Base-by-base conservation (phyloP, 1,139 yeast species). In the Nadsonia starkeyi-henricii region DNA sequence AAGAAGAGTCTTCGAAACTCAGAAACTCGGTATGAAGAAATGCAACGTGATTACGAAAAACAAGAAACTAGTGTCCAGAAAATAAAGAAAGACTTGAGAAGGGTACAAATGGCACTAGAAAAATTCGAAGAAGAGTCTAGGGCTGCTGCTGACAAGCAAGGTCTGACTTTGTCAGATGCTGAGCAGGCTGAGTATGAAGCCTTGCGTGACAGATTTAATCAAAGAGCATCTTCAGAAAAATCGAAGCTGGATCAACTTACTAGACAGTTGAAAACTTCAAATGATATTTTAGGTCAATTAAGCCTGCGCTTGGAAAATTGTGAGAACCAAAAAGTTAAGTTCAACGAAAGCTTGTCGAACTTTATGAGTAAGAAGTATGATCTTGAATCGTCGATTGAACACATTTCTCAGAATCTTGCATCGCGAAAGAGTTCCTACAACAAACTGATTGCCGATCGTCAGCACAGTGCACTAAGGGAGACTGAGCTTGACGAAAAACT, bases 401-500 rank as follows among this genome's bases (percentile, higher is more conserved):
- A 51, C 28, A 41, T 53, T 12, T 54, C 58, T 57, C 74, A 67
- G 66, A 78, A 67, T 56, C 64, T 56, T 55, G 72, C 64, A 51
- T 63, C 66, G 43, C 70, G 70, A 44, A 62, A 64, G 3, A 58
- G 81, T 7, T 66, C 75, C 17, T 33, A 33, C 39, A 33, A 33
- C 12, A 33, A 33, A 33, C 39, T 33, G 17, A 33, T 33, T 33
- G 63, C 71, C 15, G 63, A 68, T 18, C 72, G 74, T 50, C 79
- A 78, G 50, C 66, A 71, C 21, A 67, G 68, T 43, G 62, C 69
- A 23, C 68, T 69, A 18, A 68, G 74, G 52, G 86, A 79, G 56
- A 64, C 70, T 39, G 76, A 73, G 52, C 59, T 80, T 20, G 84
- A 82, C 54, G 71, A 81, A n/a, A 75, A 77, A 57, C 67, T 88